Evolutionary conservation across 441 rosid species (phyloP), one percentile per base, ranked within the genome.

Genomic region (Kokia cookei): DNA sequence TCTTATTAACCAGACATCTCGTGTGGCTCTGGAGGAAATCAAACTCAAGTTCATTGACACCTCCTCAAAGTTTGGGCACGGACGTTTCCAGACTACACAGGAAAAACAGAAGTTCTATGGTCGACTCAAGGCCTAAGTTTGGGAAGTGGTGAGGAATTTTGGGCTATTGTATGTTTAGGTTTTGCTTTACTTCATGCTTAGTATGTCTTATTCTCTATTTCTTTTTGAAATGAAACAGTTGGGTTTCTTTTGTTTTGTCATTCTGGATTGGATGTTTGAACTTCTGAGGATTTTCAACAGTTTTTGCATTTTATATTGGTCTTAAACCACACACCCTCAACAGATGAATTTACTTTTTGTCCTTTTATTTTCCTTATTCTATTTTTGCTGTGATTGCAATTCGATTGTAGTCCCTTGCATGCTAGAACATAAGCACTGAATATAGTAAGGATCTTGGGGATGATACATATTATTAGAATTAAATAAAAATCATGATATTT

Each of bases 1-100:
- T 0, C 84, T 93, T 60, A 89, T 91, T 48, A 82, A 82, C 13
- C 98, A 93, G 83, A 93, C 97, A 2, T 92, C 97, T 35, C 90
- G 98, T 37, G 59, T 86, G 75, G 93, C 97, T 51, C 75, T 86
- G n/a, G 97, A 91, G 84, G 86, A 80, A 55, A 88, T 93, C 82
- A 93, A 85, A 7, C 86, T 93, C 82, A 93, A 91, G 91, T 93
- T 91, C 76, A 83, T 93, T 0, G 98, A 91, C 72, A 93, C 98
- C 13, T 84, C 95, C 4, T 91, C 97, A 3, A 91, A 85, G 71
- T 83, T 83, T 60, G 97, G 97, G 22, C 97, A 93, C 76, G 97
- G 98, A 11, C 85, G 92, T 51, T 93, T 84, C 89, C 97, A 93
- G 83, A 86, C 92, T 2, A 83, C 86, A 3, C 80, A 82, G 77